Conservation (phyloP, 345 rosid genomes). For the Streptanthus diversifolius region DNA sequence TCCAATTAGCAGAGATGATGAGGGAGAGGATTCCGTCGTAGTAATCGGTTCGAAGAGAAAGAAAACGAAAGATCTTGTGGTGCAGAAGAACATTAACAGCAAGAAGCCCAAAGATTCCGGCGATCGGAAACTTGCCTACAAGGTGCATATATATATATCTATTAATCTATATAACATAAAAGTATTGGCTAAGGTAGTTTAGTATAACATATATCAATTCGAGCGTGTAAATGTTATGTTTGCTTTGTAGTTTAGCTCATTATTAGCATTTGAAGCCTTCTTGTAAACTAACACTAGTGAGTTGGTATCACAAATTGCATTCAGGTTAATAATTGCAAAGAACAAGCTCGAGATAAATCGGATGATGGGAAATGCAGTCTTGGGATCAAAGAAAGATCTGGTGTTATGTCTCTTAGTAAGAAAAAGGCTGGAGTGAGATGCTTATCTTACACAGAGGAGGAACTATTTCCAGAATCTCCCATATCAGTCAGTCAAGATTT, state of each 20-base stretch:
- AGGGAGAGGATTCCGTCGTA: background rate
- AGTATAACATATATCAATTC: too few species aligned
- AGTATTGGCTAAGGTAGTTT: too few species aligned
- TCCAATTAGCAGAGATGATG: constrained; percentile 11
- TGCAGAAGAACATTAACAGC: constrained; percentile 27
- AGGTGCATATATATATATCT: background rate
- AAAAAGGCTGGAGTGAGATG: constrained; percentile 15
- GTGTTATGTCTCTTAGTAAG: too few species aligned
- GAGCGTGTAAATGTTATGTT: background rate
- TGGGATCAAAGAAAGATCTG: constrained; percentile 20
- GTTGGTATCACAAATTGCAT: background rate
- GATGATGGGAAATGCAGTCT: constrained; percentile 22
- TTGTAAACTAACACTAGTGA: background rate
- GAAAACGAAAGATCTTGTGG: constrained; percentile 15
- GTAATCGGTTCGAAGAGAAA: constrained; percentile 13
- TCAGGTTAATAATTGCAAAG: constrained; percentile 1
- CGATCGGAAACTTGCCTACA: too few species aligned
- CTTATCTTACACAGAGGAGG: background rate
- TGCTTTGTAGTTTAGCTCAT: background rate
- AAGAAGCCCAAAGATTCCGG: background rate
- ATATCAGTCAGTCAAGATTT: constrained; percentile 17
- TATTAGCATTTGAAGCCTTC: background rate
- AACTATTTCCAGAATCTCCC: background rate
- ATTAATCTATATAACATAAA: background rate
- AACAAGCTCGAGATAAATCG: constrained; percentile 24